Conservation (phyloP, 176 grass and related monocot species). For the Alloteropsis semialata region DNA sequence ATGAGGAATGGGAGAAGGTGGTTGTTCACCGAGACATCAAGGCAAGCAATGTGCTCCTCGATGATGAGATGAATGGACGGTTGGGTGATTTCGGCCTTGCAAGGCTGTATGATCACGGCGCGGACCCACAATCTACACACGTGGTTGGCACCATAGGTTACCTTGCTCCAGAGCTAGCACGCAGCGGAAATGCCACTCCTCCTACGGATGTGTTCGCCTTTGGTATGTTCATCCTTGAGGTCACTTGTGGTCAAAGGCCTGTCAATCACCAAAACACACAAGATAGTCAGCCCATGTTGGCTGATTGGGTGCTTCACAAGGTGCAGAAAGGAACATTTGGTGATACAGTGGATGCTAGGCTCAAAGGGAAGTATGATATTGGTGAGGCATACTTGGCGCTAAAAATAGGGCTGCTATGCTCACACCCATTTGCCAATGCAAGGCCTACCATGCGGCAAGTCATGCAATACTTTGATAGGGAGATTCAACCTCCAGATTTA, state of each 20-base stretch:
- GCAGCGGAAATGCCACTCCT: neutral
- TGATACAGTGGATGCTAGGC: constrained; percentile 2
- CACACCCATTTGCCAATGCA: constrained; percentile 22
- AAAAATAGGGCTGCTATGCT: constrained; percentile 17
- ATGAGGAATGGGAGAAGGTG: constrained; percentile 17
- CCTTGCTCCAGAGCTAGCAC: constrained; percentile 25
- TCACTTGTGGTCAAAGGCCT: constrained; percentile 15
- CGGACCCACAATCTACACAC: neutral
- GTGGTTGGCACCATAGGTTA: constrained; percentile 26
- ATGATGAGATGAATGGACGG: no score
- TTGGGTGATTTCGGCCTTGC: no score
- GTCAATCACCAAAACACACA: neutral
- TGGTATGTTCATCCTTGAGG: constrained; percentile 15
- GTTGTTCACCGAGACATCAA: constrained; percentile 6
- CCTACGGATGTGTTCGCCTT: neutral
- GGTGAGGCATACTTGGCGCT: neutral
- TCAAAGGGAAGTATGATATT: neutral
- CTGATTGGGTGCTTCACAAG: constrained; percentile 17
- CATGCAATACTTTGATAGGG: constrained; percentile 10
- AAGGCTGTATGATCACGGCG: no score
- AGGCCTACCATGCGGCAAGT: constrained; percentile 27
- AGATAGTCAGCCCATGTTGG: constrained; percentile 3
- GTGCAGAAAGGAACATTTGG: neutral
- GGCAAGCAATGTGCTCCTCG: no score
- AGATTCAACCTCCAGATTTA: neutral